Evolutionary conservation across 2,329 filamentous ascomycete genomes (phyloP).

Genomic region (Clathrospora elynae): DNA sequence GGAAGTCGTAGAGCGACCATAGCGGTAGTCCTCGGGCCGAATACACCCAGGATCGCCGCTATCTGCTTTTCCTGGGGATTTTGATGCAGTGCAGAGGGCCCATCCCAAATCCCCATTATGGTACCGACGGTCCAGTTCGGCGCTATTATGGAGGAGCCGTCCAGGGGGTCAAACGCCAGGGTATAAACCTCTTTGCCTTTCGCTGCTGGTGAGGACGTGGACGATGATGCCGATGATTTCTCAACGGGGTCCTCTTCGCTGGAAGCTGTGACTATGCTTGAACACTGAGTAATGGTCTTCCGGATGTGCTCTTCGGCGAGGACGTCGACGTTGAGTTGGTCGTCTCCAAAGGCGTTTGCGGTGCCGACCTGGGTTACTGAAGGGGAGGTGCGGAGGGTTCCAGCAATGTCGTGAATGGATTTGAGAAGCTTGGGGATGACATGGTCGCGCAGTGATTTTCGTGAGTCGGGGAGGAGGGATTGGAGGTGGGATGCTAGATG

Average conservation of each 20-base stretch:
- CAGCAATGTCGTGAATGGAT: conserved; percentile 23
- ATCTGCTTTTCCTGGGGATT: conserved; percentile 31
- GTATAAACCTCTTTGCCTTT: conserved; percentile 53
- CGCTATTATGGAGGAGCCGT: conserved; percentile 64
- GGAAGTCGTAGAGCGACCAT: conserved; percentile 60
- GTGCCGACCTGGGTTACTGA: conserved; percentile 33
- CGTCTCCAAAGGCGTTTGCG: conserved; percentile 61
- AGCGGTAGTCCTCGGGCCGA: conserved; percentile 50
- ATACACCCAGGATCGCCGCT: conserved; percentile 42
- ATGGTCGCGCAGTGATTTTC: conserved; percentile 11
- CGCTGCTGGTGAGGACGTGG: conserved; percentile 25
- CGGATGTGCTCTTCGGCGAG: conserved; percentile 62
- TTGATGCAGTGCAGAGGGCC: conserved; percentile 30
- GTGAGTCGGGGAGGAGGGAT: conserved; percentile 7
- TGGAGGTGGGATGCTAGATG: conserved; percentile 8
- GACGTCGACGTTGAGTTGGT: conserved; percentile 64
- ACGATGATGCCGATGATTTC: conserved; percentile 40
- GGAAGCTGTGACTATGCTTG: conserved; percentile 62
- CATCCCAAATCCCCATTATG: conserved; percentile 63
- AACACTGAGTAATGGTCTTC: conserved; percentile 59
- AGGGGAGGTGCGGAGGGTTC: conserved; percentile 18
- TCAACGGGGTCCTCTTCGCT: conserved; percentile 65
- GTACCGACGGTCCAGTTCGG: conserved; percentile 54
- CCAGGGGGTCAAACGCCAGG: conserved; percentile 66
- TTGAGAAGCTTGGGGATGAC: conserved; percentile 24